These are phyloP conservation scores for Pythium aquatile DNA, from an alignment of 352 stramenopile genomes.

Conservation along the genomic window DNA sequence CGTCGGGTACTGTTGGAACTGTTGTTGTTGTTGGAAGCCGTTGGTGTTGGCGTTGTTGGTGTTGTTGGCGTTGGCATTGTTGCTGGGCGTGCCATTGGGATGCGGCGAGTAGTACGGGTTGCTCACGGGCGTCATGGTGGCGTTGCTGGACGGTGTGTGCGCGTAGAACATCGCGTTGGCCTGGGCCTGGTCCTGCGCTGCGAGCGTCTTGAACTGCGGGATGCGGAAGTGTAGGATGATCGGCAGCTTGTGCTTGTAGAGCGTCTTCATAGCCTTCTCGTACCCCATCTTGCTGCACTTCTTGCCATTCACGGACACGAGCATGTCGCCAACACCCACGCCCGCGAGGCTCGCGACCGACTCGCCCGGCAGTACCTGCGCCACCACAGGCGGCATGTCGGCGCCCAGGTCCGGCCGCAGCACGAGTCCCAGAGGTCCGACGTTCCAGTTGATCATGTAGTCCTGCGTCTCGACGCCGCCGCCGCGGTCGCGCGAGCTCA, in stretches of 20 bases:
- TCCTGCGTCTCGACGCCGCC: conserved; percentile 42
- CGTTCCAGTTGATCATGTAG: conserved; percentile 87
- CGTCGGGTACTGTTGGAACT: neutral
- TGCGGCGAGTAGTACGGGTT: conserved; percentile 1
- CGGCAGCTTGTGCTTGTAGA: conserved; percentile 76
- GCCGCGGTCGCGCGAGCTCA: conserved; percentile 17
- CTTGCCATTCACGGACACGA: conserved; percentile 80
- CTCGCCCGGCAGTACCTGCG: conserved; percentile 63
- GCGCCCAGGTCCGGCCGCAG: conserved; percentile 63
- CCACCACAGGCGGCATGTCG: conserved; percentile 79
- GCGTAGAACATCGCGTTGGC: conserved; percentile 17
- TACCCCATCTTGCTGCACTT: conserved; percentile 72
- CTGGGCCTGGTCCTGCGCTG: conserved; percentile 10
- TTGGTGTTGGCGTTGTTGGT: neutral
- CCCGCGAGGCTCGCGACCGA: conserved; percentile 74
- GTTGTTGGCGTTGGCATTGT: neutral
- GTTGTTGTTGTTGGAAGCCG: conserved; percentile 3
- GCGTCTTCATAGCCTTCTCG: conserved; percentile 71
- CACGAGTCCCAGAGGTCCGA: conserved; percentile 70
- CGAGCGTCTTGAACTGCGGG: conserved; percentile 30
- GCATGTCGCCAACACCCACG: conserved; percentile 61
- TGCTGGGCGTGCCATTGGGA: neutral
- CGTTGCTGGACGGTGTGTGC: neutral
- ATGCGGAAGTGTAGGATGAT: conserved; percentile 80
- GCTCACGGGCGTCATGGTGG: conserved; percentile 6